Base-by-base conservation (phyloP, 116 monocot genomes). In the Papilionanthe hybrid region DNA sequence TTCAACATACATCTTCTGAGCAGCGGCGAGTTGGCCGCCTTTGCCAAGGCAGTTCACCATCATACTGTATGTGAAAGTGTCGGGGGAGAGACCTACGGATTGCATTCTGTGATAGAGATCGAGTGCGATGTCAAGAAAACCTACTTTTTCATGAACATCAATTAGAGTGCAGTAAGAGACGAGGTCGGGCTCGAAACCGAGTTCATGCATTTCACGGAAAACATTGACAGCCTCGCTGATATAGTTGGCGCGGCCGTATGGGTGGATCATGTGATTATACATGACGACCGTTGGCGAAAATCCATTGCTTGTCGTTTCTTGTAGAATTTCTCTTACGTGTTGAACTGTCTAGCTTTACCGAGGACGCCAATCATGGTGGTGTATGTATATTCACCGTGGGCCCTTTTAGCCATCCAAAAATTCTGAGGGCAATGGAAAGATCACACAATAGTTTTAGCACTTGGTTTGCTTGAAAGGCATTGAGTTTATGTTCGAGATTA, bases 151-250 rank as follows among this genome's bases (percentile, higher is more conserved):
- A 79, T 94, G 93, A 63, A 99, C 93, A 78, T 99, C 98, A 72
- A 99, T 99, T 9, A 99, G 90, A 45, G 95, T 99, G 82, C 89
- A 94, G 80, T 93, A 99, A 9, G 98, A 94, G 3, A 99, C 95
- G 30, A 83, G 85, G 53, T 99, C 98, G 30, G 98, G 98, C 42
- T 82, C 72, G 60, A 79, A 88, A 25, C 95, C 94, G 5, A 80
- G 90, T 81, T 84, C 76, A 72, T 93, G 94, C 98, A 99, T 99
- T 63, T 86, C 83, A 65, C 88, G 25, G 72, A n/a, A n/a, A n/a
- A n/a, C n/a, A n/a, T n/a, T n/a, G n/a, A n/a, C n/a, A n/a, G n/a
- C n/a, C n/a, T n/a, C 93, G 1, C 66, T 37, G 22, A 94, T 86
- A 74, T 89, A 91, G 86, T 99, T 94, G 42, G 98, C 93, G 55